Conservation (phyloP, 805 yeast species). For the Suhomyces sp. region DNA sequence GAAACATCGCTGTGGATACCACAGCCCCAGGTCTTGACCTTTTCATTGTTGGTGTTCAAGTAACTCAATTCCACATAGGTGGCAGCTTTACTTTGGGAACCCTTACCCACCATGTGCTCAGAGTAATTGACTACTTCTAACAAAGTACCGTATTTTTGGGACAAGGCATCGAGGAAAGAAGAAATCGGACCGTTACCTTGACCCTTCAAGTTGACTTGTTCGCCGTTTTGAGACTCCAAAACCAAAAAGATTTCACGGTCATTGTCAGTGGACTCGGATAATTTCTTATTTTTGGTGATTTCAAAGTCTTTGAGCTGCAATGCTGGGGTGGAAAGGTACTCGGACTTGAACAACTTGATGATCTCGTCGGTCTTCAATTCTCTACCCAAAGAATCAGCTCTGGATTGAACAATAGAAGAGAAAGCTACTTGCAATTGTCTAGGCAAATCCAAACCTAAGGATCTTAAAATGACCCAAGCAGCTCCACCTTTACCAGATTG, state of each 20-base stretch:
- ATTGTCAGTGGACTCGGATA: slow-evolving; percentile 5
- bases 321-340: slow-evolving; percentile 40
- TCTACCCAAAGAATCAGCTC: slow-evolving; percentile 65
- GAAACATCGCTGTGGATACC: slow-evolving; percentile 44
- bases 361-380: slow-evolving; percentile 70
- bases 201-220: slow-evolving; percentile 41
- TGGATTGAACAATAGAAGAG: slow-evolving; percentile 59
- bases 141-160: slow-evolving; percentile 47
- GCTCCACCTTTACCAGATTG: slow-evolving; percentile 91
- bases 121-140: slow-evolving; percentile 65
- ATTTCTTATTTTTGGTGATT: slow-evolving; percentile 17
- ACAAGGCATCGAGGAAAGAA: slow-evolving; percentile 63
- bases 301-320: slow-evolving; percentile 22
- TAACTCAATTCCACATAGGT: slow-evolving; percentile 59
- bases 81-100: slow-evolving; percentile 71
- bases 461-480: slow-evolving; percentile 73
- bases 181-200: slow-evolving; percentile 80
- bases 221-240: slow-evolving; percentile 13
- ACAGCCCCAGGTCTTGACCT: slow-evolving; percentile 40
- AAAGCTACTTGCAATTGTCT: slow-evolving; percentile 67
- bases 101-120: slow-evolving; percentile 73
- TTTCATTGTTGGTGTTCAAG: slow-evolving; percentile 32
- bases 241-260: slow-evolving; percentile 22
- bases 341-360: slow-evolving; percentile 49
- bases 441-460: slow-evolving; percentile 72